Evolutionary conservation across 192 early-diverging fungal genomes (phyloP).

Genomic region (Linnemannia elongata): DNA sequence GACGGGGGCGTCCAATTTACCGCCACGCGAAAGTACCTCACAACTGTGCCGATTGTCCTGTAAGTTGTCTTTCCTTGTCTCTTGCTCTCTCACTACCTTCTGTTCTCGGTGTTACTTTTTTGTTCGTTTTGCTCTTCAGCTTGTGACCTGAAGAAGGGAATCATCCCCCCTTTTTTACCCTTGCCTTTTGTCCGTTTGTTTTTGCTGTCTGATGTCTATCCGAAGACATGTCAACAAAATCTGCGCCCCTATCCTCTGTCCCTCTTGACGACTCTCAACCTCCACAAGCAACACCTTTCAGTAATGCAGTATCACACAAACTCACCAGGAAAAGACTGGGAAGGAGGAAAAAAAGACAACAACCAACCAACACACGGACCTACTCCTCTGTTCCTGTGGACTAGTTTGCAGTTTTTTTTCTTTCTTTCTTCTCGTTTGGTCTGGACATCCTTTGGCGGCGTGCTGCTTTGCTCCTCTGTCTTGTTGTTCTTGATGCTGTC

Average conservation of each 20-base stretch:
- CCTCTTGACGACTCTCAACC: not conserved
- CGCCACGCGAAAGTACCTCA: conserved; percentile 96
- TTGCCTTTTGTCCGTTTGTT: not conserved
- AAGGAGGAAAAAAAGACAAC: not conserved
- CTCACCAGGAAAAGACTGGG: too few species aligned
- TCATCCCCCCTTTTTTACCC: not conserved
- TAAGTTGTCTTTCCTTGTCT: conserved; percentile 64
- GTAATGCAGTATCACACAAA: conserved; percentile 14
- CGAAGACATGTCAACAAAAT: not conserved
- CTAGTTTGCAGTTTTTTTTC: not conserved
- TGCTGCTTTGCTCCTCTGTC: not conserved
- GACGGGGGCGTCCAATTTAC: conserved; percentile 98
- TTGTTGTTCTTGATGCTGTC: not conserved
- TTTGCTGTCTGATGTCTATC: not conserved
- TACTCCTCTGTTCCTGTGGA: not conserved
- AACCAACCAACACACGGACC: not conserved
- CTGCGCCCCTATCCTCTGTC: not conserved
- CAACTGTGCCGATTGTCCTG: conserved; percentile 92
- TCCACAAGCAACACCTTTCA: not conserved
- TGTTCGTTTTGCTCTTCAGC: not conserved
- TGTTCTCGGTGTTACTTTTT: not conserved
- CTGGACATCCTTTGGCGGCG: not conserved
- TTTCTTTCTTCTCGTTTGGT: not conserved
- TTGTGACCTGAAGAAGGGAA: too few species aligned
- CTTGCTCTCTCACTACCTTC: not conserved